Conservation (phyloP, 2,329 filamentous ascomycete genomes). For the Corinectria fuckeliana region DNA sequence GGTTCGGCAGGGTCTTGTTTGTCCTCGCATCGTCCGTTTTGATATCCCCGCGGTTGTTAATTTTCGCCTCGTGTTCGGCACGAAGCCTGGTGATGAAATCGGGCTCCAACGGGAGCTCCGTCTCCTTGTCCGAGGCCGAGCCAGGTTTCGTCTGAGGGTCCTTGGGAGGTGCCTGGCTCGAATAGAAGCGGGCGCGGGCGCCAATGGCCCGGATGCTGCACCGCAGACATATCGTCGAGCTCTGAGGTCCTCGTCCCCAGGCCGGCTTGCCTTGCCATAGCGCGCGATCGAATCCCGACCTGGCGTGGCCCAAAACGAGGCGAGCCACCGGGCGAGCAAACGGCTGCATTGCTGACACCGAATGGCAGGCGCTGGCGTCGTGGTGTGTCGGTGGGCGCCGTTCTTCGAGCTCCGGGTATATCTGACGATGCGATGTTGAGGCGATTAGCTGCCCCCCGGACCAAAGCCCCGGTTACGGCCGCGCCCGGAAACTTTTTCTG, state of each 20-base stretch:
- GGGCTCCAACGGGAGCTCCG: conserved; percentile 23
- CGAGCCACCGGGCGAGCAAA: conserved; percentile 43
- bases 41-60: not conserved
- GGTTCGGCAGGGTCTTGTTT: conserved; percentile 7
- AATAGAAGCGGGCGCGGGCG: conserved; percentile 34
- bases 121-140: conserved; percentile 23
- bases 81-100: conserved; percentile 30
- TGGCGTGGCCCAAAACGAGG: conserved; percentile 40
- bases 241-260: conserved; percentile 20
- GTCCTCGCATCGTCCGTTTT: conserved; percentile 9
- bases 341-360: conserved; percentile 42
- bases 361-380: conserved; percentile 18
- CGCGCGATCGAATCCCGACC: conserved; percentile 35
- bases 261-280: conserved; percentile 27
- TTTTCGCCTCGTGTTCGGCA: conserved; percentile 14
- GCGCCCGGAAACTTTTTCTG: conserved; percentile 37
- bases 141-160: conserved; percentile 17
- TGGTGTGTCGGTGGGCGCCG: conserved; percentile 16
- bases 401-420: conserved; percentile 6
- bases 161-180: conserved; percentile 35
- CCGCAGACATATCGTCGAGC: conserved; percentile 27
- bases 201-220: conserved; percentile 34
- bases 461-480: conserved; percentile 33
- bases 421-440: conserved; percentile 28
- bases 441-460: conserved; percentile 28